A percentile compares a stretch with the other conserved stretches of the same genome.
Conservation (phyloP, 805 yeast genomes). For the Cyberlindnera mrakii region DNA sequence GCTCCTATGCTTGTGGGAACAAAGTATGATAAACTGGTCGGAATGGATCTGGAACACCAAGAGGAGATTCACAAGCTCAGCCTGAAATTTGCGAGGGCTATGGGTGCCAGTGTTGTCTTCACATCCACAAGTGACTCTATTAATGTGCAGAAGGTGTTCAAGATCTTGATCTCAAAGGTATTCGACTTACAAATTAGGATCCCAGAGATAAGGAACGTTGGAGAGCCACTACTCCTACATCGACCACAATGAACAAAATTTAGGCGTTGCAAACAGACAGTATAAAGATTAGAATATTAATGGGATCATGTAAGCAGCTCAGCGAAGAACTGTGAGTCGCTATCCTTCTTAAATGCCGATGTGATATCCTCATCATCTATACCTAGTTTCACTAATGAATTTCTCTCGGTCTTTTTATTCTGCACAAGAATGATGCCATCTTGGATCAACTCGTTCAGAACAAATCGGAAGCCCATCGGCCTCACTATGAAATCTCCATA, state of each 20-base stretch:
- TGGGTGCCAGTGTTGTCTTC: conserved; percentile 80
- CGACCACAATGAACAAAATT: conserved; percentile 1
- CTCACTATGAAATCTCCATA: conserved; percentile 37
- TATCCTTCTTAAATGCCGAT: conserved; percentile 54
- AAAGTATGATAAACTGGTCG: conserved; percentile 82
- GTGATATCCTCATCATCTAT: conserved; percentile 67
- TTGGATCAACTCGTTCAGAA: conserved; percentile 67
- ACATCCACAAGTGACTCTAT: conserved; percentile 90
- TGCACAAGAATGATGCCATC: conserved; percentile 69
- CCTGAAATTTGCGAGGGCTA: conserved; percentile 77
- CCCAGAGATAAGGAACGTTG: conserved; percentile 77
- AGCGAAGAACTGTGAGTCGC: conserved; percentile 25
- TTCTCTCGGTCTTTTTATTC: conserved; percentile 60
- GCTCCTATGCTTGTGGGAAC: conserved; percentile 91
- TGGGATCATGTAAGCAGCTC: conserved; percentile 3
- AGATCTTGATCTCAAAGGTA: conserved; percentile 82
- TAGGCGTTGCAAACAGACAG: too few species aligned
- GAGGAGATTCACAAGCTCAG: conserved; percentile 78
- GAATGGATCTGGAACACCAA: conserved; percentile 74
- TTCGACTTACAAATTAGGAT: conserved; percentile 71
- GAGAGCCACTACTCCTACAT: conserved; percentile 74
- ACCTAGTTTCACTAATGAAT: conserved; percentile 55
- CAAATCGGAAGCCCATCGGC: conserved; percentile 51
- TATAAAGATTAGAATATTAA: too few species aligned
- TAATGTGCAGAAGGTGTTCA: conserved; percentile 90